Evolutionary conservation across 495 filamentous ascomycete genomes (phyloP).

Genomic region (Barbatosphaeria neglecta): DNA sequence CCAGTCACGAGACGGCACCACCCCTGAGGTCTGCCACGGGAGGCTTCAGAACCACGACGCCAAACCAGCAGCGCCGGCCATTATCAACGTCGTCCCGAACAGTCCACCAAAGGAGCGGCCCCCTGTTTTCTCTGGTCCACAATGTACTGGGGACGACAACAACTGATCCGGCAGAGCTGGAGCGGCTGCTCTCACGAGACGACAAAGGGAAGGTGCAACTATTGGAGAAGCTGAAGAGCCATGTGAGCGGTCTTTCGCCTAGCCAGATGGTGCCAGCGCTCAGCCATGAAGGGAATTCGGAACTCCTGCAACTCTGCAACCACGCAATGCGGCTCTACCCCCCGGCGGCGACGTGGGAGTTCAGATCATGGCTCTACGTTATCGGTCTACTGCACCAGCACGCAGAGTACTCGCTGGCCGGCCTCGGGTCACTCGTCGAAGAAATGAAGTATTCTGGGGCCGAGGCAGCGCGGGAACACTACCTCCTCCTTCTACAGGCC

Average conservation of each 20-base stretch:
- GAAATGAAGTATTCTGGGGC: constrained; percentile 17
- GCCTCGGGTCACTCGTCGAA: constrained; percentile 8
- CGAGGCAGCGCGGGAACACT: constrained; percentile 18
- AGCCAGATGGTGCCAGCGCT: not conserved
- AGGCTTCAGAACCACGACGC: not conserved
- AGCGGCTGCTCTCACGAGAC: constrained; percentile 10
- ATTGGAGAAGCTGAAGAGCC: constrained; percentile 9
- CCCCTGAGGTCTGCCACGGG: not conserved
- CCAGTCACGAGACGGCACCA: not conserved
- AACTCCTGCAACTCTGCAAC: constrained; percentile 14
- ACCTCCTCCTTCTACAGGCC: constrained; percentile 19
- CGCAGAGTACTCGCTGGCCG: not conserved
- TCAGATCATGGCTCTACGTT: constrained; percentile 15
- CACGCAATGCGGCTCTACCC: constrained; percentile 12
- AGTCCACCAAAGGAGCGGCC: constrained; percentile 5
- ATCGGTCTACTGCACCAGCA: constrained; percentile 5
- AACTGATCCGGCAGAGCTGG: not conserved
- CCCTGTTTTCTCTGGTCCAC: not conserved
- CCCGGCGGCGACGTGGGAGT: constrained; percentile 16
- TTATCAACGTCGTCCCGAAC: not conserved
- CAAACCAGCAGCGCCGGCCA: not conserved
- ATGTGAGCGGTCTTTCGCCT: constrained; percentile 5
- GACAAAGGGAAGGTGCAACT: constrained; percentile 12
- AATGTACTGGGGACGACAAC: not conserved
- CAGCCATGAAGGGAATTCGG: not conserved